These are phyloP conservation scores for Smittium mucronatum DNA, from an alignment of 371 early-diverging fungal genomes.

Conservation along the genomic window DNA sequence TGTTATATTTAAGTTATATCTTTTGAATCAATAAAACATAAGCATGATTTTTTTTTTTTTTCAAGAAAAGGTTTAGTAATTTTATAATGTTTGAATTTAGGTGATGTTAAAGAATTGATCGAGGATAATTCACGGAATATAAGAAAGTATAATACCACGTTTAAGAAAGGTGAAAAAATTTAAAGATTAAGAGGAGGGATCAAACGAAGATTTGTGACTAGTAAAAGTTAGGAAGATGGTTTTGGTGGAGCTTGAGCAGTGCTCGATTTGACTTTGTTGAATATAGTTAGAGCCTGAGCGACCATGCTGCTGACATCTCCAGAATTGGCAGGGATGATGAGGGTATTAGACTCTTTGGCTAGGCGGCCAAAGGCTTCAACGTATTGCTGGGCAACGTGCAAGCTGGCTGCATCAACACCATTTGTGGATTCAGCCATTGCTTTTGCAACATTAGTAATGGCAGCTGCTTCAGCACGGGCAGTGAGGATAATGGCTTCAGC, in stretches of 20 bases:
- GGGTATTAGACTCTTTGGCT: slow-evolving; percentile 85
- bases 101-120: not conserved
- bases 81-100: not conserved
- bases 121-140: not conserved
- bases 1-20: not conserved
- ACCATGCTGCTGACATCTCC: slow-evolving; percentile 74
- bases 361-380: slow-evolving; percentile 85
- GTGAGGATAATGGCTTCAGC: slow-evolving; percentile 78
- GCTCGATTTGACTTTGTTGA: slow-evolving; percentile 8
- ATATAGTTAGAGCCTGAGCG: slow-evolving; percentile 47
- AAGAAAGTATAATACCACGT: not conserved
- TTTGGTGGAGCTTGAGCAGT: not conserved
- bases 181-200: too few species aligned
- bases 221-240: not conserved
- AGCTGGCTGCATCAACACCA: slow-evolving; percentile 76
- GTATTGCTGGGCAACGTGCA: slow-evolving; percentile 94
- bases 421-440: slow-evolving; percentile 51
- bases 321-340: slow-evolving; percentile 80
- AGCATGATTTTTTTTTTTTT: not conserved
- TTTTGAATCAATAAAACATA: not conserved
- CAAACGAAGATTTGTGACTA: too few species aligned
- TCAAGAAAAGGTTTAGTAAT: not conserved
- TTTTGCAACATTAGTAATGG: slow-evolving; percentile 62
- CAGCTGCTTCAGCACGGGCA: slow-evolving; percentile 71
- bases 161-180: not conserved